Evolutionary conservation across 164 flowering plant species (phyloP).

Genomic region (Magnolia officinalis): DNA sequence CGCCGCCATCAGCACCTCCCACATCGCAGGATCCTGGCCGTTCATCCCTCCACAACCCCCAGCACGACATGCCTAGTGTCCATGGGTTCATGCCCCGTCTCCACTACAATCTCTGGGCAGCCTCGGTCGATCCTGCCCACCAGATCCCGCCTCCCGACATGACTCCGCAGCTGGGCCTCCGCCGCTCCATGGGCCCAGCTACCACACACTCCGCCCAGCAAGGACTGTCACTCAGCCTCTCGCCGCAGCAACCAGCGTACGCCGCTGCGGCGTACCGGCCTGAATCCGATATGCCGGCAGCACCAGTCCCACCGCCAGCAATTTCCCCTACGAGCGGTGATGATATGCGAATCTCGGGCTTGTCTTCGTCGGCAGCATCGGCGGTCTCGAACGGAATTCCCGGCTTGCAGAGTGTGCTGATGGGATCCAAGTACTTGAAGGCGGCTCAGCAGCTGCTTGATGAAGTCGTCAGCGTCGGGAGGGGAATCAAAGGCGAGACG

Average conservation of each 20-base stretch:
- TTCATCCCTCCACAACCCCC: constrained; percentile 18
- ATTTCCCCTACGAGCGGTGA: constrained; percentile 38
- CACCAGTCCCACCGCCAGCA: constrained; percentile 16
- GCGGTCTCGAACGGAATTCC: constrained; percentile 58
- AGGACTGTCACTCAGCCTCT: constrained; percentile 81
- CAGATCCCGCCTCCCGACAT: constrained; percentile 15
- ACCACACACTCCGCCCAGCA: constrained; percentile 16
- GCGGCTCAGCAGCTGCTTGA: constrained; percentile 85
- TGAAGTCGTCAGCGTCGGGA: constrained; percentile 81
- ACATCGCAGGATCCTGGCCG: constrained; percentile 24
- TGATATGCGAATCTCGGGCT: constrained; percentile 33
- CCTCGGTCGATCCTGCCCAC: constrained; percentile 11
- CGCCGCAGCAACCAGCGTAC: constrained; percentile 54
- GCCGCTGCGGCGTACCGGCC: constrained; percentile 17
- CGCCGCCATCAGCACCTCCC: constrained; percentile 5
- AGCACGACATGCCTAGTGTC: constrained; percentile 38
- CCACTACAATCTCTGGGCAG: constrained; percentile 54
- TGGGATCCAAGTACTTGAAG: constrained; percentile 88
- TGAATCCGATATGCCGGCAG: constrained; percentile 23
- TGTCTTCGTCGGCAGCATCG: constrained; percentile 52
- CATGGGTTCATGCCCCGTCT: constrained; percentile 56
- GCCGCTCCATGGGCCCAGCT: constrained; percentile 25
- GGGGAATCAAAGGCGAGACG: constrained; percentile 31
- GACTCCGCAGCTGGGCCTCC: constrained; percentile 26
- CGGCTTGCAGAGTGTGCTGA: constrained; percentile 58